Evolutionary conservation across 495 filamentous ascomycete genomes (phyloP).

Genomic region (Bryoglossum gracile): DNA sequence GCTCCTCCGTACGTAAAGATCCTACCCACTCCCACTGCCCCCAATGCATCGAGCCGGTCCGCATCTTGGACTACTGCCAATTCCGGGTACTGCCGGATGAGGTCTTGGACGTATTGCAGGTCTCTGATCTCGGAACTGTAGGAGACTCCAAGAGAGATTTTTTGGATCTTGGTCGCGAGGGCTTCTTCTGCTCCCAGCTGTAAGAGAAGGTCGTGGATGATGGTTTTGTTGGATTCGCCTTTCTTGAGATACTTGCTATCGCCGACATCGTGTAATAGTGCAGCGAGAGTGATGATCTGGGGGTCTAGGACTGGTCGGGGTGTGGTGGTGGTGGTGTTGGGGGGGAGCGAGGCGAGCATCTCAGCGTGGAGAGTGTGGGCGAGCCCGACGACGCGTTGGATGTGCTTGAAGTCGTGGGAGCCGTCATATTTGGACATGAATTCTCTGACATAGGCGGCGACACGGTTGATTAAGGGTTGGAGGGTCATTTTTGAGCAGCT

Average conservation of each 20-base stretch:
- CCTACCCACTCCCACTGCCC: slow-evolving; percentile 71
- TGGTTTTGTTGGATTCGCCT: slow-evolving; percentile 32
- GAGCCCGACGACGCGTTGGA: slow-evolving; percentile 67
- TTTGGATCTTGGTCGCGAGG: slow-evolving; percentile 56
- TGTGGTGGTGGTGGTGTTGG: neutral
- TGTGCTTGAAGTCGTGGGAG: slow-evolving; percentile 79
- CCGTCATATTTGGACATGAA: slow-evolving; percentile 78
- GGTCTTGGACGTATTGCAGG: slow-evolving; percentile 34
- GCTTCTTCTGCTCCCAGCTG: slow-evolving; percentile 39
- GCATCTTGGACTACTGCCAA: slow-evolving; percentile 82
- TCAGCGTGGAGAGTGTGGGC: slow-evolving; percentile 32
- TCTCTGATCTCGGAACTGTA: slow-evolving; percentile 59
- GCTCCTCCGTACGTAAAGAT: slow-evolving; percentile 58
- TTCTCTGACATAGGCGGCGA: slow-evolving; percentile 13
- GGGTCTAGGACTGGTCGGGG: slow-evolving; percentile 28
- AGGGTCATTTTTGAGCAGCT: no score
- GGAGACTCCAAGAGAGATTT: slow-evolving; percentile 62
- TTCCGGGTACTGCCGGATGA: slow-evolving; percentile 57
- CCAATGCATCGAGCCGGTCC: slow-evolving; percentile 79
- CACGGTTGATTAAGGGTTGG: slow-evolving; percentile 5
- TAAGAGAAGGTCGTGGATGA: slow-evolving; percentile 50
- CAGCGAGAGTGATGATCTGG: slow-evolving; percentile 52
- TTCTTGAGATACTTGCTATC: slow-evolving; percentile 67
- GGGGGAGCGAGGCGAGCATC: slow-evolving; percentile 19
- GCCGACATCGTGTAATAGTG: slow-evolving; percentile 75